Percentiles rank a stretch among this genome's conserved stretches.
phyloP scores from a whole-genome alignment of 345 rosid species.

The Arabis alpina region DNA sequence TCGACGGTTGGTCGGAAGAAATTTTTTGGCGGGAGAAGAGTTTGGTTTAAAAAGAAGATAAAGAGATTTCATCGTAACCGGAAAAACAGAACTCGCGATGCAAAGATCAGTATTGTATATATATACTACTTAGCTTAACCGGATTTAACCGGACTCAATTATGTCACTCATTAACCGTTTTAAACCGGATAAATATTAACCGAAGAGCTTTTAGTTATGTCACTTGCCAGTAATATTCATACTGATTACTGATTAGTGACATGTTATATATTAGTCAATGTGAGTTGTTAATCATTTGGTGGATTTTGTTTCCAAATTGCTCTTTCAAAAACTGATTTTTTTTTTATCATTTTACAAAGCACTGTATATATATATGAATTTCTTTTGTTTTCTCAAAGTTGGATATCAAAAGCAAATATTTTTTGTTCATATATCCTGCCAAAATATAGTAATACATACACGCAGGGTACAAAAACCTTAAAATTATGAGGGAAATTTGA shows the following conservation, averaged over 20 bases:
- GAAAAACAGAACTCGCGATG: neutral
- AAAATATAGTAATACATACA: too few species aligned
- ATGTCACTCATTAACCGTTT: too few species aligned
- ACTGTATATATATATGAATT: too few species aligned
- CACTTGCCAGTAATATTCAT: constrained; percentile 2
- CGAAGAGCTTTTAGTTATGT: neutral
- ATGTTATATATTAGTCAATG: neutral
- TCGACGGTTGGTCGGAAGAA: constrained; percentile 15
- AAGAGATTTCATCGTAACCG: constrained; percentile 38
- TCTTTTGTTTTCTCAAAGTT: too few species aligned
- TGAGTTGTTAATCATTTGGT: too few species aligned
- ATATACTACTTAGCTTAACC: neutral
- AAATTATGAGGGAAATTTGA: too few species aligned
- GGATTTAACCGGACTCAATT: neutral
- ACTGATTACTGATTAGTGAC: neutral
- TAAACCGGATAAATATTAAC: neutral
- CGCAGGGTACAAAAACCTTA: too few species aligned
- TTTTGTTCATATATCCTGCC: too few species aligned
- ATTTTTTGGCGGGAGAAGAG: constrained; percentile 45
- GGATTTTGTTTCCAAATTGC: too few species aligned
- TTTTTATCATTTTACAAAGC: too few species aligned
- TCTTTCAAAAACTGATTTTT: too few species aligned
- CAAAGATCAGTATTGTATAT: neutral
- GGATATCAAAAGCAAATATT: too few species aligned
- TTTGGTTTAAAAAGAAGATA: constrained; percentile 41